Percentiles rank a stretch among this genome's conserved stretches.
These are phyloP conservation scores for Collybia sordida DNA, from an alignment of 768 basidiomycete species.

Conservation along the genomic window DNA sequence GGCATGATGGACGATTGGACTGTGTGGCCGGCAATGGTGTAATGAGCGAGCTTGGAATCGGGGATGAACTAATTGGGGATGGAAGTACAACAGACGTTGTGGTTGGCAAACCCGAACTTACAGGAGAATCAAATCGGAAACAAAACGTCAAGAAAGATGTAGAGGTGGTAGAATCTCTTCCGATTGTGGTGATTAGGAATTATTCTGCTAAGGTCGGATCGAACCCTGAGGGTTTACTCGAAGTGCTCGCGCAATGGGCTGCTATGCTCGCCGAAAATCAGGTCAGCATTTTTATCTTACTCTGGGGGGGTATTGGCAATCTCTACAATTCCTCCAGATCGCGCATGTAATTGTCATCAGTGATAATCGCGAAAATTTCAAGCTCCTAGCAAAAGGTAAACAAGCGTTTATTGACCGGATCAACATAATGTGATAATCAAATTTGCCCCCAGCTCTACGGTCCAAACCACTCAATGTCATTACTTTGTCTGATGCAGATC, in stretches of 20 bases:
- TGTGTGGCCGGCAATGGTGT: constrained; percentile 83
- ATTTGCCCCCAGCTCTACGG: constrained; percentile 59
- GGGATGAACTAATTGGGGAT: constrained; percentile 60
- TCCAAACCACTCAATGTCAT: constrained; percentile 81
- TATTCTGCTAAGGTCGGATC: constrained; percentile 60
- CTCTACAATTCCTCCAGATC: constrained; percentile 42
- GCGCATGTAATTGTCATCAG: constrained; percentile 92
- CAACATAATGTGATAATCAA: neutral
- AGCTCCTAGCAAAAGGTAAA: constrained; percentile 77
- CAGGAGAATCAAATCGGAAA: constrained; percentile 18
- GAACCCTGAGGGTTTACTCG: constrained; percentile 68
- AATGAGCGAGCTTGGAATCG: constrained; percentile 83
- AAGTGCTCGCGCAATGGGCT: constrained; percentile 81
- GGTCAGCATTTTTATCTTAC: constrained; percentile 33
- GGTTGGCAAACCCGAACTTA: constrained; percentile 14
- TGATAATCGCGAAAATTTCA: constrained; percentile 86
- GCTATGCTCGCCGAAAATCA: constrained; percentile 79
- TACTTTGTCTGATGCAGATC: constrained; percentile 83
- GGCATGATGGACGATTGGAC: constrained; percentile 88
- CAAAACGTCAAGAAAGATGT: constrained; percentile 41
- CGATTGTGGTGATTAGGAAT: constrained; percentile 85
- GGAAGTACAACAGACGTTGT: constrained; percentile 13
- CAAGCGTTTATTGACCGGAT: neutral
- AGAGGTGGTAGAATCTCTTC: constrained; percentile 61
- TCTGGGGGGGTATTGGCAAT: neutral